These are phyloP conservation scores for Cichorium intybus DNA, from an alignment of 140 eudicot genomes.

Conservation along the genomic window DNA sequence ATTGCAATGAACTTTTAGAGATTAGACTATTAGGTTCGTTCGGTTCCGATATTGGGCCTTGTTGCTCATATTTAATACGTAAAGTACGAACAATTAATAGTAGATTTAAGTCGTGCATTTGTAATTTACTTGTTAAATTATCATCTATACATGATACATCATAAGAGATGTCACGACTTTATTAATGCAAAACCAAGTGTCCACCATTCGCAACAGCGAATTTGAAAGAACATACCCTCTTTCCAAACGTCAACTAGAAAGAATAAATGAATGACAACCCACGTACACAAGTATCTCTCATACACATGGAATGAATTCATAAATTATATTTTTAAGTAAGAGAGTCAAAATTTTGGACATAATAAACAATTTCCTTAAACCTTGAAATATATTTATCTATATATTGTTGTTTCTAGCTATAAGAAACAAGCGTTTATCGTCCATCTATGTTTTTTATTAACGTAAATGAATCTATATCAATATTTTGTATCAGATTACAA, in stretches of 20 bases:
- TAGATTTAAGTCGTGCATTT: not conserved
- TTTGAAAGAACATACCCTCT: slow-evolving; percentile 7
- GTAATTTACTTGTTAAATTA: not conserved
- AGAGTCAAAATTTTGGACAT: not conserved
- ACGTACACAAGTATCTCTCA: not conserved
- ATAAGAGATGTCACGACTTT: not conserved
- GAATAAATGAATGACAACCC: slow-evolving; percentile 17
- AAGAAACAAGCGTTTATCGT: no score
- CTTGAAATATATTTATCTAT: no score
- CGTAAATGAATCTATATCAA: no score
- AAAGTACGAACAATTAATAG: no score
- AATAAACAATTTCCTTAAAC: no score
- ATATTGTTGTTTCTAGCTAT: not conserved
- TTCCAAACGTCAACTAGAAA: slow-evolving; percentile 19
- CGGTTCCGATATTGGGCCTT: not conserved
- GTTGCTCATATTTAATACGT: not conserved
- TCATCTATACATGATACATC: no score
- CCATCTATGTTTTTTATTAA: no score
- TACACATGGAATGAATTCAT: not conserved
- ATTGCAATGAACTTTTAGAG: no score
- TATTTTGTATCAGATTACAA: no score
- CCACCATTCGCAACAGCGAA: slow-evolving; percentile 15
- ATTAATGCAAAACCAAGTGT: slow-evolving; percentile 34
- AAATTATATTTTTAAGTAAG: not conserved
- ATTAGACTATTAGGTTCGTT: no score